phyloP scores from a whole-genome alignment of 2,329 filamentous ascomycete genomes.

The Fusarium luffae region DNA sequence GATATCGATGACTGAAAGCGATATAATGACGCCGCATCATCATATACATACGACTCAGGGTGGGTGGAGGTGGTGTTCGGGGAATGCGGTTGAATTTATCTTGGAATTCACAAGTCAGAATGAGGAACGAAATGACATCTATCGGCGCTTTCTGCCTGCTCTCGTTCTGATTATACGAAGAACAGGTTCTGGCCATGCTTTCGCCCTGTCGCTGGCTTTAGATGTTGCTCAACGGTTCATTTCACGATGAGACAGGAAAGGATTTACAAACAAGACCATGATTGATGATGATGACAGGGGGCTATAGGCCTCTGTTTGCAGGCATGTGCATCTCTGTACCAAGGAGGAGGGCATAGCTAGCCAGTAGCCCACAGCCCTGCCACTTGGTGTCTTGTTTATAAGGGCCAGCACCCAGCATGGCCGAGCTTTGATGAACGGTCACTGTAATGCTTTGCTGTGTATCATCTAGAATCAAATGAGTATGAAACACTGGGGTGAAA shows the following conservation, averaged over 20 bases:
- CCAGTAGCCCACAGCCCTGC: conserved; percentile 17
- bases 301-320: conserved; percentile 14
- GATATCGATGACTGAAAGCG: conserved; percentile 35
- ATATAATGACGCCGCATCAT: conserved; percentile 22
- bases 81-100: conserved; percentile 33
- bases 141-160: conserved; percentile 29
- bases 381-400: conserved; percentile 28
- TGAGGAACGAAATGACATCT: conserved; percentile 15
- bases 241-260: conserved; percentile 23
- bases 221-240: conserved; percentile 33
- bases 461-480: conserved; percentile 46
- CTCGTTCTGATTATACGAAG: conserved; percentile 20
- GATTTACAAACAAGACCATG: conserved; percentile 34
- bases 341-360: conserved; percentile 12
- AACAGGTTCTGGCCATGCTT: conserved; percentile 37
- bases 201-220: conserved; percentile 35
- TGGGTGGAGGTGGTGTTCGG: conserved; percentile 32
- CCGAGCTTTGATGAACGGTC: conserved; percentile 37
- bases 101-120: conserved; percentile 34
- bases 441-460: conserved; percentile 43
- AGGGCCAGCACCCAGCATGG: conserved; percentile 25
- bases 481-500: conserved; percentile 41
- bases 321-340: conserved; percentile 27
- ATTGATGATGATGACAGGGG: conserved; percentile 34
- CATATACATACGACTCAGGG: conserved; percentile 30